Base-by-base conservation (phyloP, 768 basidiomycete species). In the Collybia nuda region DNA sequence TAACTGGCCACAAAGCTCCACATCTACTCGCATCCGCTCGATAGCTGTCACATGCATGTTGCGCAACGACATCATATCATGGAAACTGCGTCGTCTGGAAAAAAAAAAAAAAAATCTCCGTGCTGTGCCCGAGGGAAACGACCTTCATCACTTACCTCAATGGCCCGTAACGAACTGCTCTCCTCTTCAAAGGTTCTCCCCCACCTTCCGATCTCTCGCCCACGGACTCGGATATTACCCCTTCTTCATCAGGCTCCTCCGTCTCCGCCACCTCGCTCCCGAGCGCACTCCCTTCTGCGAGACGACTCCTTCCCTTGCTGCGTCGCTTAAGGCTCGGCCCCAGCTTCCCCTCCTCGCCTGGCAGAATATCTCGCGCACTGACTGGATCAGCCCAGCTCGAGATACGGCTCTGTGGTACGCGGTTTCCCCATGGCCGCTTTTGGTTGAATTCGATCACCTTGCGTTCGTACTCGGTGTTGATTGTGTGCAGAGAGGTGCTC, bases 11-110 rank as follows among this genome's bases (percentile, higher is more conserved):
- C 85, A 85, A 14, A 92, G 73, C 58, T 86, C 88, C 32, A 90
- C 90, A 58, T 92, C 90, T 37, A 88, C 81, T 44, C 76, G 79
- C 86, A 92, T 88, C 58, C 79, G 73, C 48, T 90, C 85, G 6
- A 75, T 53, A 2, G 77, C 74, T 38, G 89, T 63, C 9, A 84
- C 68, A 29, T 70, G 70, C 51, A 76, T 62, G 42, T 70, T 70
- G 35, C 67, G 70, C 54, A 84, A 72, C n/a, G 79, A 75, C 23
- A 67, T 60, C 1, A 84, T 60, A 63, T 84, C 84, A 53, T 87
- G 82, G 59, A 86, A 86, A 55, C 87, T 88, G 43, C 86, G 73
- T 40, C 88, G 76, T 48, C 81, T 77, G 56, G 26, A 44, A 50
- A 40, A n/a, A n/a, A n/a, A n/a, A n/a, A n/a, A n/a, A n/a, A n/a